Percentiles rank a stretch among this genome's conserved stretches.
phyloP scores from a whole-genome alignment of 495 filamentous ascomycete species.

The Aspergillus bridgeri region DNA sequence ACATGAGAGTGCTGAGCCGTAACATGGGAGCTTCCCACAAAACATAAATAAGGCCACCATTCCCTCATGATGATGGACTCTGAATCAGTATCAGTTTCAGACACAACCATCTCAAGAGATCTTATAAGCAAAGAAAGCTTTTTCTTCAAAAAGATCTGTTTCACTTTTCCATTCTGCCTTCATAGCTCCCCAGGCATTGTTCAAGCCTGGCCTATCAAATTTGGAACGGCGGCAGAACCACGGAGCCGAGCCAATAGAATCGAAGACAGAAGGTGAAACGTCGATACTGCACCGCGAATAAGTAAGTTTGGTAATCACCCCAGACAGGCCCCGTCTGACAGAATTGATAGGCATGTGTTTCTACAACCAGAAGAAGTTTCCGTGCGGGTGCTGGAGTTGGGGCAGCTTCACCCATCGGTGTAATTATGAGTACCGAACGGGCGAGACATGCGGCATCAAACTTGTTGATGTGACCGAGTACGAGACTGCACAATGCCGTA shows the following conservation, averaged over 20 bases:
- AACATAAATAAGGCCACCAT: slow-evolving; percentile 47
- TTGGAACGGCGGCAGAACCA: slow-evolving; percentile 27
- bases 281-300: slow-evolving; percentile 25
- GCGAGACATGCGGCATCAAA: slow-evolving; percentile 97
- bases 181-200: slow-evolving; percentile 21
- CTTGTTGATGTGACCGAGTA: slow-evolving; percentile 70
- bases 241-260: slow-evolving; percentile 33
- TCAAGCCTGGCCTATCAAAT: slow-evolving; percentile 39
- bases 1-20: slow-evolving; percentile 18
- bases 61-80: slow-evolving; percentile 27
- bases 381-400: slow-evolving; percentile 94
- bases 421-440: slow-evolving; percentile 92
- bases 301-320: slow-evolving; percentile 34
- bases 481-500: slow-evolving; percentile 61
- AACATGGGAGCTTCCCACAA: slow-evolving; percentile 30
- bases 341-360: slow-evolving; percentile 52
- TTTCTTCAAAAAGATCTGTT: slow-evolving; percentile 3
- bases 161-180: slow-evolving; percentile 14
- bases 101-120: slow-evolving; percentile 26
- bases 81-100: slow-evolving; percentile 41
- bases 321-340: slow-evolving; percentile 28
- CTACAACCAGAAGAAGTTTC: slow-evolving; percentile 54
- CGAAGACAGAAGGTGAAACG: slow-evolving; percentile 35
- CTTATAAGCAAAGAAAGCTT: slow-evolving; percentile 24
- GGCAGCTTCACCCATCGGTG: slow-evolving; percentile 92